Base-by-base conservation (phyloP, 306 rosid genomes). In the Ormosia semicastrata region DNA sequence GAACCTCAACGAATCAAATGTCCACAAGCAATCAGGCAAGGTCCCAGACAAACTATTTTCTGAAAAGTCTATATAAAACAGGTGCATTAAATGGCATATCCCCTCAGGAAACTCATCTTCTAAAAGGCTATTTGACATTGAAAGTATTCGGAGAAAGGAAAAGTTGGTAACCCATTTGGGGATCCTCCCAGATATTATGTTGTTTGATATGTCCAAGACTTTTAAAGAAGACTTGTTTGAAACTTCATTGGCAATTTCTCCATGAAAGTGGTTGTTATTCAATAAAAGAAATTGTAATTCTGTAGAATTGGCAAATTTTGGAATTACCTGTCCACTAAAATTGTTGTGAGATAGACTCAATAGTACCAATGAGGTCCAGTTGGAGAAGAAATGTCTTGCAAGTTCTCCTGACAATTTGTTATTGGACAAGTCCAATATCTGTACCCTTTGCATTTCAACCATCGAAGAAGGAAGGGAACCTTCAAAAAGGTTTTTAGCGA, bases 321-420 rank as follows among this genome's bases (percentile, higher is more conserved):
- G 18, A 29, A 13, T 7, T 14, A 71, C 33, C 7, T 49, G 13
- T 5, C 72, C 66, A 0, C 4, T 18, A 1, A 78, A 67, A 8
- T 3, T 53, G 24, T 78, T 78, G 46, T 67, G 32, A 7, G 82
- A 78, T 14, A 78, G 24, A 10, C 10, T 78, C 46, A 78, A 11
- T 1, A 53, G 13, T 0, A 1, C 0, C 34, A 78, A 17, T 12
- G 44, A 36, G 53, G 44, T 60, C 52, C 56, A 34, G 2, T 30
- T 63, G 3, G 68, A 13, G 63, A 53, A 44, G 0, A 67, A 6
- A 10, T 54, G 15, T 4, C 3, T 41, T 17, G 81, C 10, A 33
- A 79, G 2, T 6, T 64, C 58, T 2, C 68, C 74, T 0, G 36
- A 32, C 11, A 81, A 63, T 0, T 36, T 24, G 40, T 39, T 81